phyloP scores from a whole-genome alignment of 2,329 filamentous ascomycete species.

The Monosporascus sp. region DNA sequence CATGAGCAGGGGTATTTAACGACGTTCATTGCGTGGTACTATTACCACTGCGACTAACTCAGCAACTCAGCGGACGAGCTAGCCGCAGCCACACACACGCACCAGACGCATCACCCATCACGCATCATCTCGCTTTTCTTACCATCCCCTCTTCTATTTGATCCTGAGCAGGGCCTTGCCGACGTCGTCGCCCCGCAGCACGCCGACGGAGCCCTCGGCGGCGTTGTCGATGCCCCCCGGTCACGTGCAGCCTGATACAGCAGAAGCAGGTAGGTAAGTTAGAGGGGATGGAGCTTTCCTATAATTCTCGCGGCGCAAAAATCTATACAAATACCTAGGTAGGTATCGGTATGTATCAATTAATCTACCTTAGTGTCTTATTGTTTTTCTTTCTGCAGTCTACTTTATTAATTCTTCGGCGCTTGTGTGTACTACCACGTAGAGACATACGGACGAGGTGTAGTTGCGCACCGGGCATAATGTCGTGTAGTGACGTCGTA shows the following conservation, averaged over 20 bases:
- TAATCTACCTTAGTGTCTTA: too few relatives aligned
- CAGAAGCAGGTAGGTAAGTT: too few relatives aligned
- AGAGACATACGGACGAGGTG: not conserved
- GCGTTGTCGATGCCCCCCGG: conserved; percentile 72
- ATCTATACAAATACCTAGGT: too few relatives aligned
- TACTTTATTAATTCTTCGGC: not conserved
- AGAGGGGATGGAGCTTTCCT: not conserved
- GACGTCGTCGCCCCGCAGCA: conserved; percentile 76
- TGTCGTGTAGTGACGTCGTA: too few relatives aligned
- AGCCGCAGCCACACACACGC: too few relatives aligned
- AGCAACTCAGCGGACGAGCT: too few relatives aligned
- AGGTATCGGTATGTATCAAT: too few relatives aligned
- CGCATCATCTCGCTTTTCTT: not conserved
- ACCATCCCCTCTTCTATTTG: not conserved
- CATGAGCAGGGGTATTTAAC: too few relatives aligned
- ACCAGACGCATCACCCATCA: too few relatives aligned
- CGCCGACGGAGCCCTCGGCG: conserved; percentile 65
- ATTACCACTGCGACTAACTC: too few relatives aligned
- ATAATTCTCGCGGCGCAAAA: not conserved
- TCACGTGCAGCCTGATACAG: conserved; percentile 52
- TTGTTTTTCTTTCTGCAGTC: not conserved
- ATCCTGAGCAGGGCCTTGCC: conserved; percentile 77
- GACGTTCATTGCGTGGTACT: too few relatives aligned
- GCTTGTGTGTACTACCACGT: not conserved
- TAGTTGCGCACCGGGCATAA: too few relatives aligned